phyloP scores from a whole-genome alignment of 2,329 filamentous ascomycete species.

The Phoma herbarum region DNA sequence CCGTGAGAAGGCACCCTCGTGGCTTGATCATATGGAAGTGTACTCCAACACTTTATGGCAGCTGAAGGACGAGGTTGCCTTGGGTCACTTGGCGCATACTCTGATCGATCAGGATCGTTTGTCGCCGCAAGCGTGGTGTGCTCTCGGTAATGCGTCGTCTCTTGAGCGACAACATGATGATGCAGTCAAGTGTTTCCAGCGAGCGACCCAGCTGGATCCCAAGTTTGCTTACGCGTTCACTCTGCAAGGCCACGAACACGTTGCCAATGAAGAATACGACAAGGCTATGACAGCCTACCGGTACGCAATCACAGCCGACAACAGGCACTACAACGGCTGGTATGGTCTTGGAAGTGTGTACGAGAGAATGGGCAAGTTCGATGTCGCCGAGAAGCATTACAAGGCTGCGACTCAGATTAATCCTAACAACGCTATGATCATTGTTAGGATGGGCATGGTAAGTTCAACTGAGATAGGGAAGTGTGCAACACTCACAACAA shows the following conservation, averaged over 20 bases:
- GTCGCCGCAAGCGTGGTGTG: conserved; percentile 95
- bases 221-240: conserved; percentile 96
- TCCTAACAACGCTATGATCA: conserved; percentile 88
- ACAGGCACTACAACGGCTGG: conserved; percentile 97
- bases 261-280: conserved; percentile 96
- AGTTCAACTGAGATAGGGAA: conserved; percentile 26
- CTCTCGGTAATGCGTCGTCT: conserved; percentile 93
- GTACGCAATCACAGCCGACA: conserved; percentile 83
- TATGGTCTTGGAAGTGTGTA: conserved; percentile 86
- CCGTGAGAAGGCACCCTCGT: conserved; percentile 79
- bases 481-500: background rate
- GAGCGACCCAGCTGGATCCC: conserved; percentile 88
- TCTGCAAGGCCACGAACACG: conserved; percentile 93
- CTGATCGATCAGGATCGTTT: conserved; percentile 86
- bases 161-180: conserved; percentile 92
- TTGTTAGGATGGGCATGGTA: conserved; percentile 90
- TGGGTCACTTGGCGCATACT: conserved; percentile 91
- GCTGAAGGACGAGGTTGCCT: conserved; percentile 86
- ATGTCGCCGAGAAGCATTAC: conserved; percentile 92
- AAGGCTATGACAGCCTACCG: conserved; percentile 90
- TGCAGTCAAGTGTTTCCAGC: conserved; percentile 91
- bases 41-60: conserved; percentile 99
- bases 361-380: conserved; percentile 88
- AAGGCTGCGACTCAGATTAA: conserved; percentile 88
- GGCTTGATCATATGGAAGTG: conserved; percentile 94